Evolutionary conservation across 2,329 filamentous ascomycete genomes (phyloP).

Genomic region (Amylocarpus encephaloides): DNA sequence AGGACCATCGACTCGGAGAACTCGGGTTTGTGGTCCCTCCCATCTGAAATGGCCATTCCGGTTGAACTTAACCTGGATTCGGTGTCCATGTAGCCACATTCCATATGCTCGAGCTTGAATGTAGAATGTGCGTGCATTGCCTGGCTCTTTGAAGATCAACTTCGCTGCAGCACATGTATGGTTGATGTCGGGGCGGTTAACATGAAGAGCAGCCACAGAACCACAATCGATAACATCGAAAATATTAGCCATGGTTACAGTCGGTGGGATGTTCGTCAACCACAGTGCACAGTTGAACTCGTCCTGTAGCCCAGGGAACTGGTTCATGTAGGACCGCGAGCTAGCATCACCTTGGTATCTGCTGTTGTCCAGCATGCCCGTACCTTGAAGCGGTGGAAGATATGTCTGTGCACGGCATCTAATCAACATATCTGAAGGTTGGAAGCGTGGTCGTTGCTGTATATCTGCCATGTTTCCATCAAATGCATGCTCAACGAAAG

Average conservation of each 20-base stretch:
- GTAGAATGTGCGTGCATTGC: background rate
- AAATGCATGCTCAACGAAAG: too few relatives aligned
- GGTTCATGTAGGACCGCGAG: too few relatives aligned
- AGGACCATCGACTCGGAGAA: conserved; percentile 1
- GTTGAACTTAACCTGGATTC: conserved; percentile 1
- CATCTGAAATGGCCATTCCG: background rate
- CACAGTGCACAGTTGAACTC: background rate
- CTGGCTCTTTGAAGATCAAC: conserved; percentile 3
- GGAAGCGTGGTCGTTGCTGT: too few relatives aligned
- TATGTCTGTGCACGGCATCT: too few relatives aligned
- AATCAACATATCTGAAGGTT: too few relatives aligned
- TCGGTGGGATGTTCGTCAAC: background rate
- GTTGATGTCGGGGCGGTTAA: background rate
- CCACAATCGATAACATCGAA: conserved; percentile 1
- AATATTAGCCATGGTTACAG: background rate
- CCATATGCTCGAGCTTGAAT: background rate
- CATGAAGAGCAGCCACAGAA: background rate
- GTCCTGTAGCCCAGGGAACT: background rate
- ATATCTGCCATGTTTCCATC: too few relatives aligned
- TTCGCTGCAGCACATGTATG: background rate
- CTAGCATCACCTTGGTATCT: too few relatives aligned
- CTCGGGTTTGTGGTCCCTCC: background rate
- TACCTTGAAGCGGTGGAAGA: too few relatives aligned
- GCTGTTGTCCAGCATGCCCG: too few relatives aligned
- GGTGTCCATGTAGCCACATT: background rate